These are phyloP conservation scores for Wickerhamiella occidentalis DNA, from an alignment of 805 yeast genomes.

Conservation along the genomic window DNA sequence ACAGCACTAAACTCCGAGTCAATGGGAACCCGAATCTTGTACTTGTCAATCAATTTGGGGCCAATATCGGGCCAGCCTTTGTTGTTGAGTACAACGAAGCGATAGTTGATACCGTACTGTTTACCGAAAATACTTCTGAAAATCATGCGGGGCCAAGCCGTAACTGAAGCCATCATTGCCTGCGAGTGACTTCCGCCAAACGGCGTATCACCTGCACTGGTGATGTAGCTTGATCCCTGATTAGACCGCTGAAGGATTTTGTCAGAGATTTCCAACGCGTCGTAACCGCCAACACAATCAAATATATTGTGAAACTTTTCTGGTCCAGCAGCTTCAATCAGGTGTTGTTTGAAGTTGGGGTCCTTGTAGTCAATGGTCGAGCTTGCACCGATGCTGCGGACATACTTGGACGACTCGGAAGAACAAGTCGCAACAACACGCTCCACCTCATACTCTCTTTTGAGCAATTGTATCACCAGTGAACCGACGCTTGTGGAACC, in stretches of 20 bases:
- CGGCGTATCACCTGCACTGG: slow-evolving; percentile 45
- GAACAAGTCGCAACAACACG: slow-evolving; percentile 49
- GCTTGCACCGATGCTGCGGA: slow-evolving; percentile 42
- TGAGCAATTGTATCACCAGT: slow-evolving; percentile 44
- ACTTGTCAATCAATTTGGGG: slow-evolving; percentile 36
- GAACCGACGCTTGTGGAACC: slow-evolving; percentile 63
- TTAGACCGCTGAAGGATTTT: slow-evolving; percentile 35
- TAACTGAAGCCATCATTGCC: not conserved
- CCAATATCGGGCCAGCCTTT: slow-evolving; percentile 34
- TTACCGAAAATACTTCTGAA: slow-evolving; percentile 25
- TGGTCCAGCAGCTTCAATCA: not conserved
- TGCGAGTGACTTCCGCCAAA: slow-evolving; percentile 14
- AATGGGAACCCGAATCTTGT: slow-evolving; percentile 35
- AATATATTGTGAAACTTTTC: slow-evolving; percentile 37
- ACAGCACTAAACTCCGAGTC: slow-evolving; percentile 43
- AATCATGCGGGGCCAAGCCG: slow-evolving; percentile 17
- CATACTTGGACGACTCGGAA: slow-evolving; percentile 33
- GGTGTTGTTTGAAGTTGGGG: not conserved
- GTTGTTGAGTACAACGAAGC: slow-evolving; percentile 10
- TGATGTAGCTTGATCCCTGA: slow-evolving; percentile 35
- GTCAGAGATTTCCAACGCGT: slow-evolving; percentile 35
- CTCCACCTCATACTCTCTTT: slow-evolving; percentile 34
- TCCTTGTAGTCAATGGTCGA: slow-evolving; percentile 29
- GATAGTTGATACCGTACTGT: slow-evolving; percentile 25
- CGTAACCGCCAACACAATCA: slow-evolving; percentile 53